A percentile compares a stretch with the other conserved stretches of the same genome.
These are phyloP conservation scores for Saccharomycopsis javanensis DNA, from an alignment of 805 yeast genomes.

Conservation along the genomic window DNA sequence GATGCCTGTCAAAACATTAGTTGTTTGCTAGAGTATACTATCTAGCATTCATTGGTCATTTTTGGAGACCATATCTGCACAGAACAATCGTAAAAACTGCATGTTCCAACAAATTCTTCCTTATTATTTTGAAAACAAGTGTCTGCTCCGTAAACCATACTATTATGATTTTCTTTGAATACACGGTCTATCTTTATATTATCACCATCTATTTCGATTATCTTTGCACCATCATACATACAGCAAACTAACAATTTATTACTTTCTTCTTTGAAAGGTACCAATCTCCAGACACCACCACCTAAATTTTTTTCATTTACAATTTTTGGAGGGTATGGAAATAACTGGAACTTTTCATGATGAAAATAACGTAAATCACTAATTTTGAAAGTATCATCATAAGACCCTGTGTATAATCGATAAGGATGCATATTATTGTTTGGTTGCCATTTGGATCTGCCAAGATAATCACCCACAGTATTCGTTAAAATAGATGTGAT, in stretches of 20 bases:
- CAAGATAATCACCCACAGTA: conserved; percentile 28
- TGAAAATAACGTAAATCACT: conserved; percentile 57
- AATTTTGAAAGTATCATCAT: conserved; percentile 68
- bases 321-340: conserved; percentile 25
- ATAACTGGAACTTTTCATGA: conserved; percentile 15
- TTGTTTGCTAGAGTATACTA: too few relatives aligned
- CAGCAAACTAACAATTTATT: conserved; percentile 63
- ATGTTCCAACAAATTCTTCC: conserved; percentile 48
- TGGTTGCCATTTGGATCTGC: conserved; percentile 33
- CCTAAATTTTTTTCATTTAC: conserved; percentile 49
- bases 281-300: conserved; percentile 94
- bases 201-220: conserved; percentile 33
- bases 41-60: not conserved
- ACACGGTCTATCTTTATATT: conserved; percentile 28
- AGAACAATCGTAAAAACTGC: conserved; percentile 84
- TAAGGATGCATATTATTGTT: conserved; percentile 29
- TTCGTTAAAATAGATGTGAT: conserved; percentile 69
- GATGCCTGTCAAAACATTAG: too few relatives aligned
- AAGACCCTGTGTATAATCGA: conserved; percentile 77
- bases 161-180: conserved; percentile 64
- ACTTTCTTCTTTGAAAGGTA: conserved; percentile 41
- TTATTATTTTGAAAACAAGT: conserved; percentile 38
- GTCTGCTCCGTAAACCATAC: conserved; percentile 95
- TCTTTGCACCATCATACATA: conserved; percentile 91
- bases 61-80: conserved; percentile 58